These are phyloP conservation scores for Corymbia calophylla DNA, from an alignment of 441 rosid genomes.

Conservation along the genomic window DNA sequence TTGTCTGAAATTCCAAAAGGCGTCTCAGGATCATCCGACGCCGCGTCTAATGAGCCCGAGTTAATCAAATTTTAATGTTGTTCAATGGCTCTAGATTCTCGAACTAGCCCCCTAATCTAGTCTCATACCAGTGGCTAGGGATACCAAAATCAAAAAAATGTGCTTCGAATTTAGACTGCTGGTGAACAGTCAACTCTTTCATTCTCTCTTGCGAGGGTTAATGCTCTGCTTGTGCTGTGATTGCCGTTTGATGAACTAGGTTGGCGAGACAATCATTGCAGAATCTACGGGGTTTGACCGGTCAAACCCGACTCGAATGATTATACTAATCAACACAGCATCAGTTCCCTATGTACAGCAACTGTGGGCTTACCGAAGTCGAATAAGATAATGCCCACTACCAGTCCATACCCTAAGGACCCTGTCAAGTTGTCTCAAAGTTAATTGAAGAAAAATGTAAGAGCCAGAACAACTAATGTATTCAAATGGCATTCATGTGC, in stretches of 20 bases:
- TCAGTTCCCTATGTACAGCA: neutral
- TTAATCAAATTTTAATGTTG: neutral
- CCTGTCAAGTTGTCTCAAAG: neutral
- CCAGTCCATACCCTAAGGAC: neutral
- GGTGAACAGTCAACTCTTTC: neutral
- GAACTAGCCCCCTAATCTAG: neutral
- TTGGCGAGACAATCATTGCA: neutral
- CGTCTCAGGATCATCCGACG: neutral
- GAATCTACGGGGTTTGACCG: neutral
- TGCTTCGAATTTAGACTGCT: neutral
- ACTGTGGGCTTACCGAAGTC: neutral
- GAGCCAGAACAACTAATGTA: conserved; percentile 4
- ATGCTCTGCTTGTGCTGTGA: neutral
- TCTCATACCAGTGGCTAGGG: neutral
- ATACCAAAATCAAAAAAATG: neutral
- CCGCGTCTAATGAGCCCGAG: neutral
- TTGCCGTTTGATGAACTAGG: neutral
- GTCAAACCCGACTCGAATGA: neutral
- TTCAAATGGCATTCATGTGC: conserved; percentile 19
- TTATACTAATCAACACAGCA: neutral
- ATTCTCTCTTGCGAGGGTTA: neutral
- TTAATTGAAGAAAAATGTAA: neutral
- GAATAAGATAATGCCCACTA: neutral
- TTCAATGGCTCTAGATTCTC: neutral
- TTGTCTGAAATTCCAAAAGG: neutral